Evolutionary conservation across 2,329 filamentous ascomycete species (phyloP), one percentile per base, ranked within the genome.

Genomic region (Fusarium setosum): DNA sequence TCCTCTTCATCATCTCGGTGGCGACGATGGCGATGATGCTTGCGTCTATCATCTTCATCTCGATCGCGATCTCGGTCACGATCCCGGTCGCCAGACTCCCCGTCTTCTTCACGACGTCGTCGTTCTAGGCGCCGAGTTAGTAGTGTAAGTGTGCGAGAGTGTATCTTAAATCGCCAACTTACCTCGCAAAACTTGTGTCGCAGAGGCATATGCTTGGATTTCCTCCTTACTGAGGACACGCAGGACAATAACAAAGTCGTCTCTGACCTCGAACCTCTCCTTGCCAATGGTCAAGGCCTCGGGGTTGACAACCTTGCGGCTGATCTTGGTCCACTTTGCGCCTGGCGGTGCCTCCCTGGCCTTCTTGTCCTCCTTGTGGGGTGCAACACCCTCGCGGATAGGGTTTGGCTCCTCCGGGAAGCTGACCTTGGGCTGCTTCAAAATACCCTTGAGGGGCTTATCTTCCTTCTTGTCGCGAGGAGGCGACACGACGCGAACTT

Each of bases 251-350:
- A 98, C 94, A 76, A 94, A 96, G 73, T 97, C 94, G 60, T 94
- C 88, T n/a, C 94, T 88, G 71, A 96, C 92, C 78, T 98, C 95
- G 69, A 92, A 98, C 26, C 95, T 86, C 80, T 97, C 94, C 71
- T 96, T 92, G n/a, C 92, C 92, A 62, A 92, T 86, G 58, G 92
- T 91, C 44, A 98, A 81, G 1, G 94, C 94, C 69, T 95, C 92
- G 0, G 94, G 94, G 70, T 96, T 97, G 71, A 98, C 94, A 55
- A 97, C 86, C 68, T 91, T 89, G 56, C 94, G 89, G 74, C 91
- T 92, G 74, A 98, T 94, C 81, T 96, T 97, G 44, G 94, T 97
- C 94, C 94, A 97, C 54, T 93, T 88, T 31, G 94, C 94, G 57
- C 91, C 92, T 0, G 89, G 80, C 1, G 92, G 92, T 29, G 93